Base-by-base conservation (phyloP, 1,284 basidiomycete species). In the Lentinula novae-zelandiae region DNA sequence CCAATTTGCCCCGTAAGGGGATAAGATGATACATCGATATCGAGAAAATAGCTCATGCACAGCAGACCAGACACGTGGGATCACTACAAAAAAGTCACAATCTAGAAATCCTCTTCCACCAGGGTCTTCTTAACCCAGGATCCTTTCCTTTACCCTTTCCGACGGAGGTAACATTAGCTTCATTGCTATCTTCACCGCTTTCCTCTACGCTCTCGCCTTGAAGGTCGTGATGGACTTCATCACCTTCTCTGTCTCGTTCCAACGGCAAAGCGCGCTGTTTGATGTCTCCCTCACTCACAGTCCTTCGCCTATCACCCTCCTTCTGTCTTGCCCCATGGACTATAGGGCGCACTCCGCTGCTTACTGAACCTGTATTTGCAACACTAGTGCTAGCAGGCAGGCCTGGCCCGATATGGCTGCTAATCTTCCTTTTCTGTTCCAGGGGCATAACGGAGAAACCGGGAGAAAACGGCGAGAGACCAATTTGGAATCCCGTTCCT, bases 391-490 rank as follows among this genome's bases (percentile, higher is more conserved):
- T 56, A 1, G 40, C 22, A 46, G 54, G 8, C 44, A 34, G 9
- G 9, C 59, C 53, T 27, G 50, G 62, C 12, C 68, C 70, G 39
- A 73, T 53, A 38, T 54, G 53, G 33, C 72, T 76, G 65, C 78
- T 78, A n/a, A 70, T 62, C 49, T 76, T 71, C 67, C 82, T 71
- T 65, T 82, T 75, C 65, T 81, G 72, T 63, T 83, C 80, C 53
- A 75, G 71, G 31, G 86, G 85, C 52, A 84, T 76, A 58, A 89
- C 79, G 27, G 81, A 77, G 68, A 90, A 91, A 17, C 89, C 89
- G 34, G 89, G 89, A 67, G 86, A 89, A 58, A 87, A 75, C 12
- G 89, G 86, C 22, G 86, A 89, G 50, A 91, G 68, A 3, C 89
- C 89, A 64, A 90, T 90, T 64, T 86, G 85, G 72, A 91, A 84